Percentiles rank a stretch among this genome's conserved stretches.
phyloP scores from a whole-genome alignment of 768 basidiomycete species.

The Dioszegia hungarica region DNA sequence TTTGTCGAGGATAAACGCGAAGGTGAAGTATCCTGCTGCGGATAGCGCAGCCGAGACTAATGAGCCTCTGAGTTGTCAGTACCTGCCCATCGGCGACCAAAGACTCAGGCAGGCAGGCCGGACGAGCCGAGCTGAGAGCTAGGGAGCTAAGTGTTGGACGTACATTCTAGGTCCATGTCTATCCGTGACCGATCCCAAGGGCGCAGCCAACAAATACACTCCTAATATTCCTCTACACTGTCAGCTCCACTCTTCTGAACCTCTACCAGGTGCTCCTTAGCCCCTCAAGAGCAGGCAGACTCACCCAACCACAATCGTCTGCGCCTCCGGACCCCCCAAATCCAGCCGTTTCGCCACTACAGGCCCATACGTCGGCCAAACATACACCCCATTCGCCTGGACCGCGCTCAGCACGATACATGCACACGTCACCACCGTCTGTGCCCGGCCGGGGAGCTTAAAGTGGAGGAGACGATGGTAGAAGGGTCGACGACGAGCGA shows the following conservation, averaged over 20 bases:
- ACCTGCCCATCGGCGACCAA: no score
- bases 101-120: no score
- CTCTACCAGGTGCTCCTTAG: not conserved
- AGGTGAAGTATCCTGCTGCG: slow-evolving; percentile 42
- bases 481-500: not conserved
- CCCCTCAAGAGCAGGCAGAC: not conserved
- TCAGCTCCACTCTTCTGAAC: not conserved
- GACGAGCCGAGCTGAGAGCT: not conserved
- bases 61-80: slow-evolving; percentile 25
- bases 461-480: slow-evolving; percentile 5
- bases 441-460: slow-evolving; percentile 7
- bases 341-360: slow-evolving; percentile 37
- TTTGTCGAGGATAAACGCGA: slow-evolving; percentile 28
- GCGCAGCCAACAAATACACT: slow-evolving; percentile 47
- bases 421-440: slow-evolving; percentile 32
- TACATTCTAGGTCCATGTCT: slow-evolving; percentile 45
- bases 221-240: slow-evolving; percentile 38
- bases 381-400: slow-evolving; percentile 49
- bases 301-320: slow-evolving; percentile 45
- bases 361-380: slow-evolving; percentile 48
- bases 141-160: slow-evolving; percentile 12
- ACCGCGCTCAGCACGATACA: slow-evolving; percentile 36
- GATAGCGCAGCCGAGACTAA: slow-evolving; percentile 35
- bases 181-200: slow-evolving; percentile 44
- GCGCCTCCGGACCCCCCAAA: slow-evolving; percentile 35